Evolutionary conservation across 306 rosid genomes (phyloP).

Genomic region (Cicer pinnatifidum): DNA sequence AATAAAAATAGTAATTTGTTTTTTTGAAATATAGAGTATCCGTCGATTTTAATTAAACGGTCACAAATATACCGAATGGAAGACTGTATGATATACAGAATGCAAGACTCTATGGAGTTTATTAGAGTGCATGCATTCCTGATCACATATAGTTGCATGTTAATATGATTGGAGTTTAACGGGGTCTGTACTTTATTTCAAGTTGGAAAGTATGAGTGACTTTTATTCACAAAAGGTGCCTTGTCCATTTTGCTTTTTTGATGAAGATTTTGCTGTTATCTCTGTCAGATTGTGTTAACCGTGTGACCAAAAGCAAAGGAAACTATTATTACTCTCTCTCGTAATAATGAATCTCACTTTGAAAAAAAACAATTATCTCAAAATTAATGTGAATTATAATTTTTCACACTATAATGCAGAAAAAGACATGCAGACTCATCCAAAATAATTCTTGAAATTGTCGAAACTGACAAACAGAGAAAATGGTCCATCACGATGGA

Average conservation of each 20-base stretch:
- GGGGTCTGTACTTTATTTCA: conserved; percentile 28
- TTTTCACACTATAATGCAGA: background rate
- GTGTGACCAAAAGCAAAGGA: conserved; percentile 5
- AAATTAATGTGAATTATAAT: no score
- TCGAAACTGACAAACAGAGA: conserved; percentile 26
- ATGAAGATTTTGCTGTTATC: conserved; percentile 24
- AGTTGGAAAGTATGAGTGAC: conserved; percentile 37
- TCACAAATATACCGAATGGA: no score
- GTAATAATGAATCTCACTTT: no score
- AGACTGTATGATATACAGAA: no score
- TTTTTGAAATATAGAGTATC: no score
- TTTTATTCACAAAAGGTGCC: conserved; percentile 52
- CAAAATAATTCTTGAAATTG: conserved; percentile 12
- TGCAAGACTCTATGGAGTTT: no score
- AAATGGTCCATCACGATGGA: background rate
- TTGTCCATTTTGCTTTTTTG: background rate
- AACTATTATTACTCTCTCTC: background rate
- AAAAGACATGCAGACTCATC: conserved; percentile 17
- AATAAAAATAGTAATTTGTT: no score
- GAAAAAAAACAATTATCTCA: no score
- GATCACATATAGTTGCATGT: conserved; percentile 42
- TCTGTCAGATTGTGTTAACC: conserved; percentile 3
- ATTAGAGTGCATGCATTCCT: no score
- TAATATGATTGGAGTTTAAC: conserved; percentile 50
- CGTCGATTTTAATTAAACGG: no score